phyloP scores from a whole-genome alignment of 1,284 basidiomycete species.

The Phellopilus nigrolimitatus region DNA sequence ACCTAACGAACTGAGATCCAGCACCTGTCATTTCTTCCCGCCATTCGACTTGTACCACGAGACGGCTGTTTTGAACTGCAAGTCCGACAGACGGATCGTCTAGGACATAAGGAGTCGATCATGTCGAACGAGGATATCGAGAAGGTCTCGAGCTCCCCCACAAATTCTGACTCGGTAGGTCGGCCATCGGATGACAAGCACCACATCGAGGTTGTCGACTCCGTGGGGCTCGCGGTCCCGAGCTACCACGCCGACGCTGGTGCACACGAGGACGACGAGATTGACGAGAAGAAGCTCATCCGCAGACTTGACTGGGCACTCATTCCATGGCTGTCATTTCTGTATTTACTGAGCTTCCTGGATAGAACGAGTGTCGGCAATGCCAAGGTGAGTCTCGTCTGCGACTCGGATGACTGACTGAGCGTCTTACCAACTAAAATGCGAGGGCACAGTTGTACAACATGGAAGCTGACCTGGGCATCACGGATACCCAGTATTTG shows the following conservation, averaged over 20 bases:
- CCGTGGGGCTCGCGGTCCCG: constrained; percentile 20
- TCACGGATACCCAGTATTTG: constrained; percentile 60
- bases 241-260: constrained; percentile 46
- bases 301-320: constrained; percentile 62
- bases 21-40: no score
- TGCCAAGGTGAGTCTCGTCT: constrained; percentile 47
- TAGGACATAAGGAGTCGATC: no score
- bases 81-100: no score
- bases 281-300: constrained; percentile 60
- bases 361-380: constrained; percentile 83
- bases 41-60: no score
- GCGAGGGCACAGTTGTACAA: constrained; percentile 63
- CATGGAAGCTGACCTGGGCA: constrained; percentile 48
- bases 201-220: constrained; percentile 22
- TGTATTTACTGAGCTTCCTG: constrained; percentile 71
- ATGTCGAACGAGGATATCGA: constrained; percentile 11
- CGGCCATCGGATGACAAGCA: constrained; percentile 27
- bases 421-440: background rate
- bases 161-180: no score
- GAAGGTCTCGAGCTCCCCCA: constrained; percentile 11
- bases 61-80: no score
- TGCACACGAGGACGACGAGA: constrained; percentile 41
- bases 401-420: background rate
- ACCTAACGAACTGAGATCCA: no score
- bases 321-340: constrained; percentile 64